Evolutionary conservation across 352 stramenopile genomes (phyloP).

Genomic region (Phytopythium cucurbitacearum): DNA sequence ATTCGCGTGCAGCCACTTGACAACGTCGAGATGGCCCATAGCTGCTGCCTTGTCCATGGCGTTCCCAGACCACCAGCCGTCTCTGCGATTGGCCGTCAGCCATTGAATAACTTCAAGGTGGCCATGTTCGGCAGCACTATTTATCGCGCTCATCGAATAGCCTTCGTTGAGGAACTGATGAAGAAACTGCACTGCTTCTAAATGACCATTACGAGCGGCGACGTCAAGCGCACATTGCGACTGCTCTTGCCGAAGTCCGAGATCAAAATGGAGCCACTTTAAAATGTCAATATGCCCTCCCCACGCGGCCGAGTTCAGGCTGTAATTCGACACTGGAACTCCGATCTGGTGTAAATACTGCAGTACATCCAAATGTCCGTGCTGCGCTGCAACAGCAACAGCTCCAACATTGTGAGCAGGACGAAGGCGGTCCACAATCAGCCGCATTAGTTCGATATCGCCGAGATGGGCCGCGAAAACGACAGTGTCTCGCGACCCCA

Average conservation of each 20-base stretch:
- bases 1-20: constrained; percentile 7
- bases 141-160: constrained; percentile 29
- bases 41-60: constrained; percentile 23
- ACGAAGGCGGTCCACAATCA: not conserved
- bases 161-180: constrained; percentile 19
- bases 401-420: not conserved
- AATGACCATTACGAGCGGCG: constrained; percentile 28
- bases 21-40: constrained; percentile 7
- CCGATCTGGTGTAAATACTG: constrained; percentile 27
- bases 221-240: not conserved
- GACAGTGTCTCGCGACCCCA: too few species aligned
- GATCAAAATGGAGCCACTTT: too few species aligned
- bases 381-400: constrained; percentile 16
- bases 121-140: constrained; percentile 28
- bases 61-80: constrained; percentile 47
- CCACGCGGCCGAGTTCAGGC: too few species aligned
- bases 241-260: too few species aligned
- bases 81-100: constrained; percentile 40
- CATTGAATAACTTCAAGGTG: constrained; percentile 33
- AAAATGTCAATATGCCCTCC: too few species aligned
- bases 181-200: constrained; percentile 36
- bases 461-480: not conserved
- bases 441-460: not conserved
- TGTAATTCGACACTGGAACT: too few species aligned
- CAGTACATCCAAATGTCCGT: constrained; percentile 36